A percentile compares a stretch with the other conserved stretches of the same genome.
Conservation (phyloP, 2,329 filamentous ascomycete species). For the Sporothrix euskadiensis region DNA sequence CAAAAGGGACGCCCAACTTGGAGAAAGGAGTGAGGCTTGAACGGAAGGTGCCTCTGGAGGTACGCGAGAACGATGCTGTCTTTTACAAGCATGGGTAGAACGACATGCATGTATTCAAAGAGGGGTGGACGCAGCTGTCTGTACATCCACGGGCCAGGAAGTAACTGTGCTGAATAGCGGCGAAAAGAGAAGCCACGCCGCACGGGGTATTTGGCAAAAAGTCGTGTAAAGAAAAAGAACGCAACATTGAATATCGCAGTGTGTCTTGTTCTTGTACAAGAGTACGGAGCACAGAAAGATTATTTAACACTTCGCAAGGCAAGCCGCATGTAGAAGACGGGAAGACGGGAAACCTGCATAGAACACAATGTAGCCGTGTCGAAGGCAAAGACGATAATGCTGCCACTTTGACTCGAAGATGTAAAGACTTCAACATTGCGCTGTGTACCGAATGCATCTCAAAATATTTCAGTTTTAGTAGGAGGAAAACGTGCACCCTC, state of each 20-base stretch:
- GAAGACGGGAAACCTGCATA: background rate
- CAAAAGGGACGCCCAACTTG: background rate
- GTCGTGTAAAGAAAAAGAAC: background rate
- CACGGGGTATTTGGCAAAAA: constrained; percentile 5
- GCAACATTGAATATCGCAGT: background rate
- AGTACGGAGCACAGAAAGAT: background rate
- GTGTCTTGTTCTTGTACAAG: background rate
- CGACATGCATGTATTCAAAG: background rate
- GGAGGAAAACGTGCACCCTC: background rate
- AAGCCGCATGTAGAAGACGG: background rate
- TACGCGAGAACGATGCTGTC: background rate
- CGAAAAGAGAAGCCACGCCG: constrained; percentile 1
- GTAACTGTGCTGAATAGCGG: background rate
- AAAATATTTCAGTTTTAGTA: background rate
- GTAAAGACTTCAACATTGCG: background rate
- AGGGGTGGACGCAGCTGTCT: background rate
- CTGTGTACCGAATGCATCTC: background rate
- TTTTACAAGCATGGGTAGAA: background rate
- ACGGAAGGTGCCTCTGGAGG: background rate
- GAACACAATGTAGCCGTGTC: background rate
- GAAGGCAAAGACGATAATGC: background rate
- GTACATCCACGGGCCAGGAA: background rate
- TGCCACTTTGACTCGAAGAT: no score
- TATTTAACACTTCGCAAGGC: background rate
- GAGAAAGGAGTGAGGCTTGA: background rate